Base-by-base conservation (phyloP, 2,329 filamentous ascomycete genomes). In the Beauveria sp. region DNA sequence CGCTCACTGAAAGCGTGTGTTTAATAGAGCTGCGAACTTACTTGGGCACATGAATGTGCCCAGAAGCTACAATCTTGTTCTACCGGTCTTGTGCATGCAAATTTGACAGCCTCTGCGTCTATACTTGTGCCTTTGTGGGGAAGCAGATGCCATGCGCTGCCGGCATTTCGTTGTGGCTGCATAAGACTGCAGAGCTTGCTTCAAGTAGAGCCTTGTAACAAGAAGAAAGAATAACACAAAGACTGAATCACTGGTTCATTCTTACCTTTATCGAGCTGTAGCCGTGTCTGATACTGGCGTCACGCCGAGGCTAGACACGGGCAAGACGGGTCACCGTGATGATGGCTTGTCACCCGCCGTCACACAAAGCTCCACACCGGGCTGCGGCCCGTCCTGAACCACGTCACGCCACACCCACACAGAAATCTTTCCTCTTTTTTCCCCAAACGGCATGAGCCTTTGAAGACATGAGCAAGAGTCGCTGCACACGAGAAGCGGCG, bases 11-110 rank as follows among this genome's bases (percentile, higher is more conserved):
- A 20, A 42, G 43, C 50, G 51, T 38, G 43, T 55, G 42, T 54
- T 49, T 55, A 61, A 61, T 55, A 61, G 58, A 61, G 58, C 42
- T 54, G 28, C 40, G 58, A 28, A 38, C 40, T 50, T 38, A 22
- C 38, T 26, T 28, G 58, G 47, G 47, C 28, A 53, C 43, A 57
- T 14, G 28, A 24, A 20, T 6, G 42, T 51, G 40, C 46, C 55
- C 22, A 14, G 34, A 53, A 42, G 45, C 55, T 50, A 58, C 22
- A 50, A n/a, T 20, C 16, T 30, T 42, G 16, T 16, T 40, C 40
- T 18, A 16, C 16, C 22, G 9, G 18, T 50, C 6, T 47, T 58
- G 46, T 58, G 55, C 45, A 50, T 58, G 55, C 34, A 16, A 34
- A 30, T 47, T 24, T 8, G 9, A 12, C 6, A 10, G 9, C 16